These are phyloP conservation scores for Solanum dulcamara DNA, from an alignment of 257 asterid genomes.

Conservation along the genomic window DNA sequence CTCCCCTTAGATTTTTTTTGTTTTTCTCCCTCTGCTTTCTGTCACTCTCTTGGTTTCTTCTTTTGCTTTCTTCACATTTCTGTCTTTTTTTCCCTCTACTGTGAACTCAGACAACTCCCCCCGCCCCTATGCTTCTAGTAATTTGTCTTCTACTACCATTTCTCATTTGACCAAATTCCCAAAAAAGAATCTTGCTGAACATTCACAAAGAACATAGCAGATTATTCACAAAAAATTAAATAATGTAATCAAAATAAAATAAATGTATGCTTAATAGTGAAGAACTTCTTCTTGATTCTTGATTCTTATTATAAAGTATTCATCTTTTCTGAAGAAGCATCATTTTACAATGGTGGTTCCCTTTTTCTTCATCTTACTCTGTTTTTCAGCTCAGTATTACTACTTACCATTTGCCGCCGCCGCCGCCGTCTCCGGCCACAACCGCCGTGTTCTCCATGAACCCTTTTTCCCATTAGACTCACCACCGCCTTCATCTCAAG, in stretches of 20 bases:
- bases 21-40: background rate
- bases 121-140: background rate
- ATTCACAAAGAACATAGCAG: background rate
- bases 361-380: background rate
- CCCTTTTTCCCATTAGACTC: constrained; percentile 3
- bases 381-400: background rate
- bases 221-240: background rate
- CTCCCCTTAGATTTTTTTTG: background rate
- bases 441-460: constrained; percentile 21
- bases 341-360: background rate
- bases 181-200: background rate
- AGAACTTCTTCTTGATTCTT: background rate
- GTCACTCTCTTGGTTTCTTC: background rate
- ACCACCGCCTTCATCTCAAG: background rate
- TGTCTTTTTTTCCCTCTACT: background rate
- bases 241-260: background rate
- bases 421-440: background rate
- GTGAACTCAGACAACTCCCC: background rate
- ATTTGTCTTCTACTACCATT: background rate
- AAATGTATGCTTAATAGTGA: background rate
- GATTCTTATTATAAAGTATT: background rate
- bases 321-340: background rate
- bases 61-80: background rate
- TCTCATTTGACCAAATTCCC: background rate
- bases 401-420: background rate